phyloP scores from a whole-genome alignment of 768 basidiomycete species.

The Neoboletus subvelutipes region DNA sequence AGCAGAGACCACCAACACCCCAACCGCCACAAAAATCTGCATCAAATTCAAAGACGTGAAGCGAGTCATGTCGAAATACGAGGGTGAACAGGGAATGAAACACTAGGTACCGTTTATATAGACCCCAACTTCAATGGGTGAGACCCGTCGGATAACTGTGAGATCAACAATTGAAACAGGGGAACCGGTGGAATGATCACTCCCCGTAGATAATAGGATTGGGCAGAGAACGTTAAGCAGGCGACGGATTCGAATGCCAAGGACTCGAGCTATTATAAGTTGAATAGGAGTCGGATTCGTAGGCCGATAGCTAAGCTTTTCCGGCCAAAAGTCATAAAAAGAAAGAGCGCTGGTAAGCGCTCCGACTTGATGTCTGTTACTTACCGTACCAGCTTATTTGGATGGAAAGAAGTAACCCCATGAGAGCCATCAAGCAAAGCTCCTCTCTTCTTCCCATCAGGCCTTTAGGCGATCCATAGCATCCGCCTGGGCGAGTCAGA shows the following conservation, averaged over 20 bases:
- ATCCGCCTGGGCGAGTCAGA: neutral
- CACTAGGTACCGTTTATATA: neutral
- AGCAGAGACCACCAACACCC: neutral
- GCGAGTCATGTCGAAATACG: neutral
- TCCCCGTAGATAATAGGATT: neutral
- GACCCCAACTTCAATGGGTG: neutral
- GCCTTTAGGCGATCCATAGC: neutral
- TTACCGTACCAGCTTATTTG: neutral
- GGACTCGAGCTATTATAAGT: neutral
- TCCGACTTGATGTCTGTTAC: neutral
- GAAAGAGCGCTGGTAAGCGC: neutral
- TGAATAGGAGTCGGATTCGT: neutral
- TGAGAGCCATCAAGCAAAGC: neutral
- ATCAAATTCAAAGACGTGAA: neutral
- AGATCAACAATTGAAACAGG: neutral
- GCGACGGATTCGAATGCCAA: neutral
- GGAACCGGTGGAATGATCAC: neutral
- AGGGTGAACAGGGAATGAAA: neutral
- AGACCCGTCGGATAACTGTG: neutral
- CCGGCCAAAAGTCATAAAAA: too few species aligned
- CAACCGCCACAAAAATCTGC: neutral
- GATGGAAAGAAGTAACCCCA: neutral
- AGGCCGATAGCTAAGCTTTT: neutral
- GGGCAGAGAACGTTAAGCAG: neutral
- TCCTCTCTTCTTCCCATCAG: neutral